Evolutionary conservation across 2,329 filamentous ascomycete genomes (phyloP).

Genomic region (Blastomyces silverae): DNA sequence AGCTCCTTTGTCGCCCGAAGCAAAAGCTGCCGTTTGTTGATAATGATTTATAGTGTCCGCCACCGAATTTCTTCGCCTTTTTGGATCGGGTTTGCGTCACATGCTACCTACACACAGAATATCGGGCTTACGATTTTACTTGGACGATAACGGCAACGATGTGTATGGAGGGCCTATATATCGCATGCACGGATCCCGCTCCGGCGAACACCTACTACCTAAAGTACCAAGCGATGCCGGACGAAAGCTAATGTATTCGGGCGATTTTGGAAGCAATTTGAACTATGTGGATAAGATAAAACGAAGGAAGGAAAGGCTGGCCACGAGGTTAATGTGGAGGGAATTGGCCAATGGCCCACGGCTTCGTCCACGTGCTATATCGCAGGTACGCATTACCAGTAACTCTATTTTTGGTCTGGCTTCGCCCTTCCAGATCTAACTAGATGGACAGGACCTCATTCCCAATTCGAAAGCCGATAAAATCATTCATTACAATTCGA

Average conservation of each 20-base stretch:
- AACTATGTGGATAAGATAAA: slow-evolving; percentile 43
- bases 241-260: slow-evolving; percentile 69
- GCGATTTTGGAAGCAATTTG: slow-evolving; percentile 68
- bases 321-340: slow-evolving; percentile 67
- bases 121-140: slow-evolving; percentile 28
- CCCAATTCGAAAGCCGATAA: slow-evolving; percentile 72
- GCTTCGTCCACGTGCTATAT: slow-evolving; percentile 60
- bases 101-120: slow-evolving; percentile 41
- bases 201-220: slow-evolving; percentile 56
- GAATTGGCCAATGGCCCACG: slow-evolving; percentile 64
- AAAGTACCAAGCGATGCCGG: slow-evolving; percentile 76
- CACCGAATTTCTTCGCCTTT: slow-evolving; percentile 47
- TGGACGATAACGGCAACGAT: slow-evolving; percentile 28
- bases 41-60: slow-evolving; percentile 27
- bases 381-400: slow-evolving; percentile 49
- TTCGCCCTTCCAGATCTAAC: not conserved
- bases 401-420: slow-evolving; percentile 11
- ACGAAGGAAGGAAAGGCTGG: slow-evolving; percentile 56
- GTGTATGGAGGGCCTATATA: slow-evolving; percentile 33
- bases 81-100: slow-evolving; percentile 50
- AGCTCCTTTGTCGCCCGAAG: not conserved
- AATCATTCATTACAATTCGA: slow-evolving; percentile 76
- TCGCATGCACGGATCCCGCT: slow-evolving; percentile 40
- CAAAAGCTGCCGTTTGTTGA: not conserved
- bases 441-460: slow-evolving; percentile 56